phyloP scores from a whole-genome alignment of 2,329 filamentous ascomycete species.

The Hortaea sp. region DNA sequence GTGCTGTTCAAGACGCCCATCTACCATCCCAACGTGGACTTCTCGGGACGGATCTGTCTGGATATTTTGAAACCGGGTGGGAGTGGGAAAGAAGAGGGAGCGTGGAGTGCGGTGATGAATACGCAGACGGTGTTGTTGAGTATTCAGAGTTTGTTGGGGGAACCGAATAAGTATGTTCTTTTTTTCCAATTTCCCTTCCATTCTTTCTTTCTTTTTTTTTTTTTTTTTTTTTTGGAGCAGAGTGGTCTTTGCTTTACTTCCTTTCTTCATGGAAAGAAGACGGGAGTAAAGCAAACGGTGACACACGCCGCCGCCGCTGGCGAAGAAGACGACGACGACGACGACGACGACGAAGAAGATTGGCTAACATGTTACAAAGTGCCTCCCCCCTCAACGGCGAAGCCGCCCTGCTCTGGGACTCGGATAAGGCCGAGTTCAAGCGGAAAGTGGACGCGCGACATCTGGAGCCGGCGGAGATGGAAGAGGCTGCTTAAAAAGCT shows the following conservation, averaged over 20 bases:
- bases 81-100: conserved; percentile 46
- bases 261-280: neutral
- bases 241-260: too few species aligned
- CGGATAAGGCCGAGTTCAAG: conserved; percentile 78
- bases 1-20: conserved; percentile 98
- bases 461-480: conserved; percentile 43
- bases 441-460: conserved; percentile 56
- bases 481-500: conserved; percentile 12
- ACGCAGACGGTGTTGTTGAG: conserved; percentile 88
- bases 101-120: conserved; percentile 97
- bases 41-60: conserved; percentile 90
- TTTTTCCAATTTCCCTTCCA: too few species aligned
- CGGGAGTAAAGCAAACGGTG: neutral
- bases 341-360: neutral
- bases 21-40: conserved; percentile 98
- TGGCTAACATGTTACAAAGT: conserved; percentile 38
- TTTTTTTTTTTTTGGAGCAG: too few species aligned
- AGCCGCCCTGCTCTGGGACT: conserved; percentile 92
- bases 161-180: conserved; percentile 84
- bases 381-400: conserved; percentile 91
- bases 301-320: too few species aligned
- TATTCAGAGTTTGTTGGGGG: conserved; percentile 85
- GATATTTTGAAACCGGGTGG: conserved; percentile 70
- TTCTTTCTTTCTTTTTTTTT: neutral
- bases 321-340: neutral